Conservation (phyloP, 139 green algal genomes). For the Chlamydomonas sphaeroides region DNA sequence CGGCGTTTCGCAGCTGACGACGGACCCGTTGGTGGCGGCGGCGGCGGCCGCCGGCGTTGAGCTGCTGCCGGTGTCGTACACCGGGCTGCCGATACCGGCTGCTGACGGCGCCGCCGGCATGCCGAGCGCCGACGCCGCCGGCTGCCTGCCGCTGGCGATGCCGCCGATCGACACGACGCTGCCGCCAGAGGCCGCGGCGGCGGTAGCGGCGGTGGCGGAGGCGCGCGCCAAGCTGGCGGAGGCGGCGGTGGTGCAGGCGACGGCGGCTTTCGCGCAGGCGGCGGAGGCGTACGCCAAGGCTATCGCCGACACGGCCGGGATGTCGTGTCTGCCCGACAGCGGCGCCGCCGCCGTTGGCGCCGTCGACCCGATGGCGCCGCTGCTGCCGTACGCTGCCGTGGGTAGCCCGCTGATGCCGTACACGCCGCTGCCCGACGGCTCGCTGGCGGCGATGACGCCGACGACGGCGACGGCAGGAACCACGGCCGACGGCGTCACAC, state of each 20-base stretch:
- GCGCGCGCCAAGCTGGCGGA: constrained; percentile 5
- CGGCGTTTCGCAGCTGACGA: background rate
- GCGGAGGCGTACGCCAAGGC: constrained; percentile 4
- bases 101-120: background rate
- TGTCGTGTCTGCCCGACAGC: background rate
- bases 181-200: background rate
- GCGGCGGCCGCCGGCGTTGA: background rate
- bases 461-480: too few species aligned
- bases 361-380: background rate
- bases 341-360: too few species aligned
- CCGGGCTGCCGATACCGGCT: background rate
- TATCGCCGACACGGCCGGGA: background rate
- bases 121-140: too few species aligned
- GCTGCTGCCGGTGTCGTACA: background rate
- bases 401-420: too few species aligned
- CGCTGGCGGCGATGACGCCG: too few species aligned
- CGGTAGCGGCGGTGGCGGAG: background rate
- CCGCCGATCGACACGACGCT: too few species aligned
- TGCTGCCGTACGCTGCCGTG: background rate
- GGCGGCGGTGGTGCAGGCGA: constrained; percentile 26
- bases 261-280: constrained; percentile 17
- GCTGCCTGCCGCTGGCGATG: background rate
- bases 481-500: too few species aligned
- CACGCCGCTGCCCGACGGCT: background rate
- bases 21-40: background rate